A percentile compares a stretch with the other conserved stretches of the same genome.
These are phyloP conservation scores for Pythium myriotylum DNA, from an alignment of 352 stramenopile genomes.

Conservation along the genomic window DNA sequence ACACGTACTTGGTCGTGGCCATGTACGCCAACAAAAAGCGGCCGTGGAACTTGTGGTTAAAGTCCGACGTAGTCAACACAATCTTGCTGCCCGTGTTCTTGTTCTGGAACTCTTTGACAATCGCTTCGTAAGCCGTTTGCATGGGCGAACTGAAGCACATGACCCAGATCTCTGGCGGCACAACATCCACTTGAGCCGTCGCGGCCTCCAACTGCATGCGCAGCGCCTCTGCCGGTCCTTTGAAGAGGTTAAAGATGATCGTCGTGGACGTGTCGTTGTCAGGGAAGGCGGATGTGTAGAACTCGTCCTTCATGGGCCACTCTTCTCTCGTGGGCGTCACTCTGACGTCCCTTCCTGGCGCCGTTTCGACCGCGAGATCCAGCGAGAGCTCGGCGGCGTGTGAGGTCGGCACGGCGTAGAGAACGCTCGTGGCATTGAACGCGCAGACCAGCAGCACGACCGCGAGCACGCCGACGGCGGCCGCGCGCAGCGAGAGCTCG, in stretches of 20 bases:
- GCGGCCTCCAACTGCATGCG: slow-evolving; percentile 47
- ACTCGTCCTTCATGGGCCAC: slow-evolving; percentile 44
- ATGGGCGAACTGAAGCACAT: slow-evolving; percentile 63
- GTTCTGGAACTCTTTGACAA: slow-evolving; percentile 29
- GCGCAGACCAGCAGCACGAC: slow-evolving; percentile 1
- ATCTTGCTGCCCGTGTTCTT: slow-evolving; percentile 13
- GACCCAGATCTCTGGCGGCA: slow-evolving; percentile 55
- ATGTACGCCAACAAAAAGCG: slow-evolving; percentile 33
- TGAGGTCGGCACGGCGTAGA: not conserved
- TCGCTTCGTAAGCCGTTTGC: slow-evolving; percentile 40
- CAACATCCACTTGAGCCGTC: slow-evolving; percentile 37
- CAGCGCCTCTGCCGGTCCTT: slow-evolving; percentile 46
- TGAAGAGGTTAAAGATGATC: slow-evolving; percentile 79
- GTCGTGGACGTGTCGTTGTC: slow-evolving; percentile 56
- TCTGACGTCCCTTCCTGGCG: not conserved
- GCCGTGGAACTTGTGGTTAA: slow-evolving; percentile 36
- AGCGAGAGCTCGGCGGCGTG: too few relatives aligned
- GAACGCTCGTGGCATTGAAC: not conserved
- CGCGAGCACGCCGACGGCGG: not conserved
- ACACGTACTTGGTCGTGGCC: slow-evolving; percentile 33
- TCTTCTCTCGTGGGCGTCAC: slow-evolving; percentile 8
- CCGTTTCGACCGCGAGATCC: too few relatives aligned
- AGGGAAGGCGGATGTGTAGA: slow-evolving; percentile 44
- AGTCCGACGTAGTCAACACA: slow-evolving; percentile 25
- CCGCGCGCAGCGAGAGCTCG: not conserved